A percentile compares a stretch with the other conserved stretches of the same genome.
Evolutionary conservation across 495 filamentous ascomycete species (phyloP).

Genomic region (Wilcoxina mikolae): DNA sequence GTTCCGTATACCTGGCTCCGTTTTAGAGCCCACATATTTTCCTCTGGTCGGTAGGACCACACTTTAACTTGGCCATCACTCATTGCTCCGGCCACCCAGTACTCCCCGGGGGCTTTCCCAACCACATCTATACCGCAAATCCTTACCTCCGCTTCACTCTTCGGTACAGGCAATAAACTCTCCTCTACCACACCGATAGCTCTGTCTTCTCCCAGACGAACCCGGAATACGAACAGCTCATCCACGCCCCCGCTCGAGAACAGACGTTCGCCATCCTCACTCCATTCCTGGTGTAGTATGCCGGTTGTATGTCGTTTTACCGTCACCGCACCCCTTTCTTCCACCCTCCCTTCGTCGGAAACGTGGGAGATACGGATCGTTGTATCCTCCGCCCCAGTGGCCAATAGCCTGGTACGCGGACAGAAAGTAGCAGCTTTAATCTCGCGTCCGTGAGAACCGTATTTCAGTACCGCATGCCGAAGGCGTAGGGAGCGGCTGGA

Average conservation of each 20-base stretch:
- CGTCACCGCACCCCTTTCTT: not conserved
- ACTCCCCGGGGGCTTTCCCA: conserved; percentile 32
- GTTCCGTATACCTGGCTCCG: conserved; percentile 52
- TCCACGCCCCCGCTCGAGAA: conserved; percentile 76
- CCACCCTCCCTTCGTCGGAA: not conserved
- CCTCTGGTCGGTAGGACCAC: conserved; percentile 43
- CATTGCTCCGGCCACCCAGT: conserved; percentile 28
- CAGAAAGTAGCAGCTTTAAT: conserved; percentile 59
- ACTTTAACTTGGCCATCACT: conserved; percentile 25
- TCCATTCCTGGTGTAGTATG: conserved; percentile 69
- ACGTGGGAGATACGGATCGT: conserved; percentile 55
- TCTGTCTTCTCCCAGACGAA: conserved; percentile 40
- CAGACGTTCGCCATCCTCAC: conserved; percentile 45
- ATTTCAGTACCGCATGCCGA: conserved; percentile 42
- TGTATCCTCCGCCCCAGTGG: conserved; percentile 85
- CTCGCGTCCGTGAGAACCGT: conserved; percentile 74
- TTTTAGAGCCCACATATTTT: conserved; percentile 40
- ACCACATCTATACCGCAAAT: conserved; percentile 57
- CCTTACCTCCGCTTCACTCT: conserved; percentile 53
- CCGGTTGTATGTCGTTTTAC: conserved; percentile 59
- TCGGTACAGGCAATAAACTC: conserved; percentile 43
- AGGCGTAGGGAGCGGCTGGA: conserved; percentile 21
- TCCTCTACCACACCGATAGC: conserved; percentile 49
- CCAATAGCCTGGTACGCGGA: conserved; percentile 37
- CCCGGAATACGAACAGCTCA: conserved; percentile 74